phyloP scores from a whole-genome alignment of 23 red algal species.

The Agarophyton chilense region DNA sequence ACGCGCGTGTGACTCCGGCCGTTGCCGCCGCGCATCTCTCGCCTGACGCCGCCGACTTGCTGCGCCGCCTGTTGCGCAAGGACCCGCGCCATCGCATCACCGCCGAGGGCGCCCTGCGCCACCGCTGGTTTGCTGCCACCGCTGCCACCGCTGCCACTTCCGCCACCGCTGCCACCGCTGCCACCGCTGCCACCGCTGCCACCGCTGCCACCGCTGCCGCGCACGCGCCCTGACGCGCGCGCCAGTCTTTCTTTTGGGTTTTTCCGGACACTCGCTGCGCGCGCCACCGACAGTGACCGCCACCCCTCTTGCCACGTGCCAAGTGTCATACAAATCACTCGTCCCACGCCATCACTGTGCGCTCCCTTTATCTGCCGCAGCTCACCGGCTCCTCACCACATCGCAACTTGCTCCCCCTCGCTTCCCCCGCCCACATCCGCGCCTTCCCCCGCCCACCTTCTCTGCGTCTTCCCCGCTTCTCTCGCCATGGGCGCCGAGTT shows the following conservation, averaged over 20 bases:
- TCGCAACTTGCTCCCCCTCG: neutral
- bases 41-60: constrained; percentile 40
- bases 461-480: neutral
- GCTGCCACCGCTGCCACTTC: too few relatives aligned
- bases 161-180: neutral
- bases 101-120: constrained; percentile 65
- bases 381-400: neutral
- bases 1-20: constrained; percentile 8
- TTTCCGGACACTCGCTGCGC: too few relatives aligned
- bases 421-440: neutral
- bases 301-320: too few relatives aligned
- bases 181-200: neutral
- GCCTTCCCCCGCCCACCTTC: neutral
- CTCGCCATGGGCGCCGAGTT: constrained; percentile 2
- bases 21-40: constrained; percentile 28
- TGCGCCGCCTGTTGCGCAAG: constrained; percentile 61
- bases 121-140: constrained; percentile 67
- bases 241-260: too few relatives aligned
- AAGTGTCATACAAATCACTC: too few relatives aligned
- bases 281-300: too few relatives aligned
- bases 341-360: too few relatives aligned
- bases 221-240: too few relatives aligned
- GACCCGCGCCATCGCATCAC: constrained; percentile 83
- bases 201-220: neutral
- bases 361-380: too few relatives aligned